A percentile compares a stretch with the other conserved stretches of the same genome.
These are phyloP conservation scores for Inga oerstediana DNA, from an alignment of 306 rosid species.

Conservation along the genomic window DNA sequence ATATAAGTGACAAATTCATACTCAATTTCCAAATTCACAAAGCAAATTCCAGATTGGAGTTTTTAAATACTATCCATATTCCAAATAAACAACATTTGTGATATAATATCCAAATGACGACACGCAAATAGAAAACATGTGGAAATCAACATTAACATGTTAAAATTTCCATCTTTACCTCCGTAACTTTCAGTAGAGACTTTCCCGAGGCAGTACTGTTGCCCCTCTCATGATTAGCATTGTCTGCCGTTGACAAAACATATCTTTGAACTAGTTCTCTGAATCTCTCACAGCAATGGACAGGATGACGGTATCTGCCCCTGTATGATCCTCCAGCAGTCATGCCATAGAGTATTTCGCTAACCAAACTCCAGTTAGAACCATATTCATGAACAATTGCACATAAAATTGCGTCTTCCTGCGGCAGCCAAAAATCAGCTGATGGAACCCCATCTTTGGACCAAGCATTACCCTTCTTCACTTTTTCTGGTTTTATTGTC, in stretches of 20 bases:
- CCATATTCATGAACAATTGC: conserved; percentile 96
- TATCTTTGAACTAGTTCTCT: conserved; percentile 86
- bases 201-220: conserved; percentile 79
- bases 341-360: conserved; percentile 79
- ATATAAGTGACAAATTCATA: conserved; percentile 8
- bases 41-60: background rate
- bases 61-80: conserved; percentile 4
- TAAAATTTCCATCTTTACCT: conserved; percentile 56
- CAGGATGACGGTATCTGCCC: conserved; percentile 96
- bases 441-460: conserved; percentile 86
- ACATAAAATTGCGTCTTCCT: conserved; percentile 92
- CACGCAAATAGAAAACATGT: conserved; percentile 22
- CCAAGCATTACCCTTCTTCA: conserved; percentile 84
- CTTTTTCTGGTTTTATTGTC: conserved; percentile 82
- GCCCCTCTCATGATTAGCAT: conserved; percentile 71
- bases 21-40: background rate
- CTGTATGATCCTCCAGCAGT: conserved; percentile 86
- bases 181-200: conserved; percentile 92
- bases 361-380: conserved; percentile 87
- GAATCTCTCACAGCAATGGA: conserved; percentile 94
- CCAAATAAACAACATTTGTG: conserved; percentile 14
- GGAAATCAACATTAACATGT: conserved; percentile 16
- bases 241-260: conserved; percentile 63
- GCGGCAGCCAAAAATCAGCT: conserved; percentile 89
- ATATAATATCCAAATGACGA: conserved; percentile 26